Evolutionary conservation across 495 filamentous ascomycete genomes (phyloP).

Genomic region (Aspergillus conjunctus): DNA sequence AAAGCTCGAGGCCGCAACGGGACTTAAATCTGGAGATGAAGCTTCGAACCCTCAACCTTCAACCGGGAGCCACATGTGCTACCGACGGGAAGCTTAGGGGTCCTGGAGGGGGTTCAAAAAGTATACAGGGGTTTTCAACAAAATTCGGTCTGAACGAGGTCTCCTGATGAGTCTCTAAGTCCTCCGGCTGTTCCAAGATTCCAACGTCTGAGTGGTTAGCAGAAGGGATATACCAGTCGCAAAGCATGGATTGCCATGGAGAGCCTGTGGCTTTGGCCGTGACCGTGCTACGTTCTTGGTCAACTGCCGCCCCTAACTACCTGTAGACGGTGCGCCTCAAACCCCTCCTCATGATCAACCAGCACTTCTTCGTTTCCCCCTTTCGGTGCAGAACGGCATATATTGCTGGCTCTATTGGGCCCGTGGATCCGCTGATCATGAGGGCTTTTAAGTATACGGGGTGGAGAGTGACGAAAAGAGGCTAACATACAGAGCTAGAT

Average conservation of each 20-base stretch:
- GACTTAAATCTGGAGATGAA: neutral
- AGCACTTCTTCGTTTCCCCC: neutral
- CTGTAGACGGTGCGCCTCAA: neutral
- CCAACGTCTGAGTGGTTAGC: too few species aligned
- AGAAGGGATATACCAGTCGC: too few species aligned
- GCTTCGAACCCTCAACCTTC: neutral
- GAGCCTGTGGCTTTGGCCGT: too few species aligned
- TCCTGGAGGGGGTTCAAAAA: neutral
- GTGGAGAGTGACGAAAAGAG: neutral
- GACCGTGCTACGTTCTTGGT: neutral
- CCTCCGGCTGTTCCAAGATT: too few species aligned
- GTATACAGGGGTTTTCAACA: too few species aligned
- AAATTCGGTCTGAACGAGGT: too few species aligned
- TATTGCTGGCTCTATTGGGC: neutral
- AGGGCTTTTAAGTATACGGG: neutral
- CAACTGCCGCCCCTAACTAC: neutral
- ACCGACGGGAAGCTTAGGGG: neutral
- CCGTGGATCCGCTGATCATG: constrained; percentile 4
- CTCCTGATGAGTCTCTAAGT: too few species aligned
- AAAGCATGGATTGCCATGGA: too few species aligned
- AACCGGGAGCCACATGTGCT: neutral
- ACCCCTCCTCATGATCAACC: neutral
- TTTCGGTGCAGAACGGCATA: neutral
- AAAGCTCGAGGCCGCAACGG: neutral
- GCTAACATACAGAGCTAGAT: neutral